A percentile compares a stretch with the other conserved stretches of the same genome.
These are phyloP conservation scores for Xenosphaeropsis pyriputrescens DNA, from an alignment of 2,329 filamentous ascomycete species.

Conservation along the genomic window DNA sequence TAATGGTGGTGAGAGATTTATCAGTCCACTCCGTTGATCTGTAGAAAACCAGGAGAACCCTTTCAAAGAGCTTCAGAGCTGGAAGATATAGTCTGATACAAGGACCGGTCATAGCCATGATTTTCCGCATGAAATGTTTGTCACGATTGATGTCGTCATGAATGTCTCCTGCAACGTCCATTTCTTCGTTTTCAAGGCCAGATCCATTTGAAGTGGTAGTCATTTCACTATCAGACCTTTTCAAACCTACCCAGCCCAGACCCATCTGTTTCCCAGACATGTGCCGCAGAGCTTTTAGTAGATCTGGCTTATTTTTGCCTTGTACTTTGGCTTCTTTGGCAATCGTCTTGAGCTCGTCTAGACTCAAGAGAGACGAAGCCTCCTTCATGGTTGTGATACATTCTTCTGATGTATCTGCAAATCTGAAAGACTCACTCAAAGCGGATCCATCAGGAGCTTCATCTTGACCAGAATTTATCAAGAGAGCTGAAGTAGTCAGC, in stretches of 20 bases:
- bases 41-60: conserved; percentile 93
- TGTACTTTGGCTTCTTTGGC: conserved; percentile 78
- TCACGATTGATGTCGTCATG: conserved; percentile 44
- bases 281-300: conserved; percentile 59
- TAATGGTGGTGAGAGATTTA: conserved; percentile 88
- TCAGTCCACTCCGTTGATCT: conserved; percentile 94
- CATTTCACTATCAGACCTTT: conserved; percentile 28
- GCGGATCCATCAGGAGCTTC: conserved; percentile 28
- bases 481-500: conserved; percentile 4
- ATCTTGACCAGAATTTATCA: conserved; percentile 27
- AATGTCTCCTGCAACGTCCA: conserved; percentile 21
- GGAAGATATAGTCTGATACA: conserved; percentile 68
- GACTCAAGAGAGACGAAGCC: conserved; percentile 63
- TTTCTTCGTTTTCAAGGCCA: conserved; percentile 22
- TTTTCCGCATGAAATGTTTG: conserved; percentile 62
- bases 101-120: conserved; percentile 61
- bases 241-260: conserved; percentile 54
- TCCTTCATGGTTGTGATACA: conserved; percentile 68
- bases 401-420: conserved; percentile 66
- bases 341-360: conserved; percentile 75
- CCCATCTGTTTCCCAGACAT: conserved; percentile 63
- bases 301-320: conserved; percentile 75
- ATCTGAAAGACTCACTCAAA: conserved; percentile 48
- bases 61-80: conserved; percentile 72
- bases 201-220: conserved; percentile 35